A percentile compares a stretch with the other conserved stretches of the same genome.
Evolutionary conservation across 768 basidiomycete genomes (phyloP).

Genomic region (Paxillus rubicundulus): DNA sequence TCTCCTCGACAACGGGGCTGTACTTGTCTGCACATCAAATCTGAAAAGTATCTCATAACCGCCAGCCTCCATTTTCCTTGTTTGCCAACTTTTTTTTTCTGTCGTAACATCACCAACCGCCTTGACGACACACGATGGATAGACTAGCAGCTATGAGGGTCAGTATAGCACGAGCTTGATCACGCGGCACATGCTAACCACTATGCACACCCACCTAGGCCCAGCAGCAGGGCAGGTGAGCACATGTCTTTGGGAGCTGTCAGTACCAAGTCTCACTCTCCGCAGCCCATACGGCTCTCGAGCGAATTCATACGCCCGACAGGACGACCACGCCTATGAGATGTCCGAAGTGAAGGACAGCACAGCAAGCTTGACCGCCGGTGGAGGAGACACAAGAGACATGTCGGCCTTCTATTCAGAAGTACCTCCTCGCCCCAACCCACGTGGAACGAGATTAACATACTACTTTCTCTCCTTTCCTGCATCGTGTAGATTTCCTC

Average conservation of each 20-base stretch:
- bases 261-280: conserved; percentile 11
- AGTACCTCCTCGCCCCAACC: conserved; percentile 37
- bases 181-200: conserved; percentile 3
- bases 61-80: background rate
- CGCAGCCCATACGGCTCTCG: conserved; percentile 34
- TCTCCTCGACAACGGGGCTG: background rate
- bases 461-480: background rate
- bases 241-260: conserved; percentile 35
- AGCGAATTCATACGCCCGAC: conserved; percentile 65
- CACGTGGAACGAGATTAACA: background rate
- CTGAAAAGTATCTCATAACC: background rate
- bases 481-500: conserved; percentile 55
- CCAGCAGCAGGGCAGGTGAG: conserved; percentile 59
- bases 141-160: conserved; percentile 87
- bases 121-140: conserved; percentile 70
- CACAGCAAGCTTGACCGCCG: conserved; percentile 46
- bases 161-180: conserved; percentile 18
- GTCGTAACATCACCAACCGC: conserved; percentile 34
- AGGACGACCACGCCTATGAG: conserved; percentile 60
- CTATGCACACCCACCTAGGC: conserved; percentile 42
- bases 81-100: conserved; percentile 7
- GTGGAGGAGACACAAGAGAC: conserved; percentile 46
- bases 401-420: conserved; percentile 76
- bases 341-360: conserved; percentile 69
- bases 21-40: background rate